Evolutionary conservation across 441 rosid genomes (phyloP).

Genomic region (Codiaeum variegatum): DNA sequence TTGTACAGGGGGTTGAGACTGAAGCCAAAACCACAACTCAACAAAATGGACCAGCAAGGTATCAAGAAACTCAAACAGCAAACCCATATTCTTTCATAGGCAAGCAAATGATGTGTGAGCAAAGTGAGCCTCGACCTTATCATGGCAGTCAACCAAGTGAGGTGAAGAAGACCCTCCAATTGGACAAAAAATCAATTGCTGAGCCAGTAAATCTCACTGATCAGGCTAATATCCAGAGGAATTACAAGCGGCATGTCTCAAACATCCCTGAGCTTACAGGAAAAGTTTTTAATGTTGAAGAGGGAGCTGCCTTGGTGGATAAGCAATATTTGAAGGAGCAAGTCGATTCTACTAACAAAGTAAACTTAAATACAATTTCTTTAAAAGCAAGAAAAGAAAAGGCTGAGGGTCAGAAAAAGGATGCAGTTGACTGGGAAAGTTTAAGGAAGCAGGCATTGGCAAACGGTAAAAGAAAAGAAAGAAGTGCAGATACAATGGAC

Average conservation of each 20-base stretch:
- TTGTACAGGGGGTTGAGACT: constrained; percentile 27
- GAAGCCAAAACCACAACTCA: constrained; percentile 24
- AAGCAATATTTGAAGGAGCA: constrained; percentile 30
- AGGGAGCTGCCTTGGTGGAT: constrained; percentile 28
- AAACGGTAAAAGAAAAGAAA: constrained; percentile 44
- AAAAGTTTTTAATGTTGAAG: constrained; percentile 32
- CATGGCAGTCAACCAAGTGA: constrained; percentile 28
- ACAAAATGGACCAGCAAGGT: constrained; percentile 24
- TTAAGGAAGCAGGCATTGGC: constrained; percentile 53
- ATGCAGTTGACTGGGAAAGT: constrained; percentile 72
- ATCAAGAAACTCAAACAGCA: constrained; percentile 26
- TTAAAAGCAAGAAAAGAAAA: constrained; percentile 50
- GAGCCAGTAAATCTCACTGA: constrained; percentile 32
- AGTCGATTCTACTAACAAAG: constrained; percentile 28
- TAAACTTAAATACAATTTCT: constrained; percentile 26
- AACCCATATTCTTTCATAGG: constrained; percentile 27
- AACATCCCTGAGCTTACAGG: constrained; percentile 29
- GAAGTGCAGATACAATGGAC: constrained; percentile 59
- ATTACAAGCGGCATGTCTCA: constrained; percentile 27
- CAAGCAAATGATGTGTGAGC: constrained; percentile 30
- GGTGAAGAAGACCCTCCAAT: constrained; percentile 31
- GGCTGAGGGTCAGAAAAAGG: constrained; percentile 40
- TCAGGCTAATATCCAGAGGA: constrained; percentile 29
- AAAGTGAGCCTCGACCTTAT: constrained; percentile 28
- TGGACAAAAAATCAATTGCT: constrained; percentile 27